Evolutionary conservation across 352 stramenopile species (phyloP), one percentile per base, ranked within the genome.

Genomic region (Phytophthora vignae): DNA sequence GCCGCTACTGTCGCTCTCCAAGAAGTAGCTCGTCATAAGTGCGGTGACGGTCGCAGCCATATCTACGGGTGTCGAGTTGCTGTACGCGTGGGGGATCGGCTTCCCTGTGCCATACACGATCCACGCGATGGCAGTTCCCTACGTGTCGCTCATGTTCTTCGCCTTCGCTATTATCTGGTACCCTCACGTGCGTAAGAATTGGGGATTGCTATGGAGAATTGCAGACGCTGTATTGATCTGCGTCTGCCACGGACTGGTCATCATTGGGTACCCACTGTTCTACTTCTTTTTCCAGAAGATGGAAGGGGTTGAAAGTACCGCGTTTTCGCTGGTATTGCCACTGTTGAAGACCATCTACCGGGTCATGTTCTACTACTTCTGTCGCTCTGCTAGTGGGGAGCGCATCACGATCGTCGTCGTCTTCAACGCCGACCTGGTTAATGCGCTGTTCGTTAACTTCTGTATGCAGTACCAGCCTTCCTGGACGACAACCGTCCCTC

Each of bases 341-440:
- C 11, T 69, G 15, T 29, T 69, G 1, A 69, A 54, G 19, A 31
- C 33, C 1, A 12, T 69, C 3, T 69, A 69, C 15, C n/a, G 62
- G 15, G 42, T 62, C n/a, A 3, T 69, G 2, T 57, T 63, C 9
- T 69, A 69, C 53, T 69, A 69, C 62, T 62, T 71, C 4, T 69
- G 55, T 56, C 68, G 66, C 27, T 64, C 68, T 14, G 62, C 62
- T 12, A 64, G 62, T 55, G 55, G 40, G 4, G 55, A 75, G 48
- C 56, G 40, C 2, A 64, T 76, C 17, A 71, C 74, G 7, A 64
- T 67, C 3, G 57, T 73, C 1, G 72, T 82, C 5, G 69, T 78
- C 21, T 76, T 82, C 63, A 82, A 79, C 27, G 61, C 74, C 8
- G 74, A 78, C 46, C 49, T 76, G 17, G 64, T 81, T 12, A 71